Evolutionary conservation across 2,329 filamentous ascomycete species (phyloP).

Genomic region (Dactylellina drechsleri): DNA sequence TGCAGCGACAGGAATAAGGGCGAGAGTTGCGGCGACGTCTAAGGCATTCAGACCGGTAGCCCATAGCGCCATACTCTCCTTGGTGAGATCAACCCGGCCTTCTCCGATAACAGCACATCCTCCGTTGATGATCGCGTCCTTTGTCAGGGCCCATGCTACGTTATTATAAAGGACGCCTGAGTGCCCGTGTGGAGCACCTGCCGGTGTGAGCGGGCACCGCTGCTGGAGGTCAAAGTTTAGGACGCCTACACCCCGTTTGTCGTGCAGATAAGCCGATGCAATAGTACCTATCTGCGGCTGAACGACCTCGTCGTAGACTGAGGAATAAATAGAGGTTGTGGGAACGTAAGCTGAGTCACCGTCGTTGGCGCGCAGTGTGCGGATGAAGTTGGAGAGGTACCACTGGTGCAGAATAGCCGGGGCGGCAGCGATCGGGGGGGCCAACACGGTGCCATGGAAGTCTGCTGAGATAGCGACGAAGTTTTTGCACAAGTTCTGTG

Average conservation of each 20-base stretch:
- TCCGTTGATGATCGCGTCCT: slow-evolving; percentile 66
- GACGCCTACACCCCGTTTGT: slow-evolving; percentile 64
- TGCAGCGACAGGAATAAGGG: slow-evolving; percentile 30
- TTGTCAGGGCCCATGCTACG: slow-evolving; percentile 63
- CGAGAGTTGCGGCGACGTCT: slow-evolving; percentile 17
- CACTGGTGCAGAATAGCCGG: slow-evolving; percentile 66
- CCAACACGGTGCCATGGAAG: slow-evolving; percentile 66
- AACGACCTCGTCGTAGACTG: slow-evolving; percentile 66
- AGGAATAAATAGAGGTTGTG: slow-evolving; percentile 67
- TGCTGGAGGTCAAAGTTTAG: slow-evolving; percentile 66
- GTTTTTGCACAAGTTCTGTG: slow-evolving; percentile 64
- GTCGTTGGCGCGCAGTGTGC: slow-evolving; percentile 62
- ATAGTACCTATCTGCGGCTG: slow-evolving; percentile 65
- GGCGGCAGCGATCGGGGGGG: slow-evolving; percentile 61
- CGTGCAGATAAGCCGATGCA: slow-evolving; percentile 65
- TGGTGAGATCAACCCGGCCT: slow-evolving; percentile 23
- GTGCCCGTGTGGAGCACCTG: slow-evolving; percentile 66
- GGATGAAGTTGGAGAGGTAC: slow-evolving; percentile 64
- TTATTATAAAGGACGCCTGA: slow-evolving; percentile 67
- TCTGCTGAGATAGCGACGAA: slow-evolving; percentile 68
- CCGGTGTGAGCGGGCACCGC: slow-evolving; percentile 62
- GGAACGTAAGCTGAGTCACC: slow-evolving; percentile 68
- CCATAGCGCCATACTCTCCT: slow-evolving; percentile 16
- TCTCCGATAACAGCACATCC: slow-evolving; percentile 61
- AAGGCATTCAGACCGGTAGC: slow-evolving; percentile 20